A percentile compares a stretch with the other conserved stretches of the same genome.
Evolutionary conservation across 129 eudicot genomes (phyloP).

Genomic region (Flaveria brownii): DNA sequence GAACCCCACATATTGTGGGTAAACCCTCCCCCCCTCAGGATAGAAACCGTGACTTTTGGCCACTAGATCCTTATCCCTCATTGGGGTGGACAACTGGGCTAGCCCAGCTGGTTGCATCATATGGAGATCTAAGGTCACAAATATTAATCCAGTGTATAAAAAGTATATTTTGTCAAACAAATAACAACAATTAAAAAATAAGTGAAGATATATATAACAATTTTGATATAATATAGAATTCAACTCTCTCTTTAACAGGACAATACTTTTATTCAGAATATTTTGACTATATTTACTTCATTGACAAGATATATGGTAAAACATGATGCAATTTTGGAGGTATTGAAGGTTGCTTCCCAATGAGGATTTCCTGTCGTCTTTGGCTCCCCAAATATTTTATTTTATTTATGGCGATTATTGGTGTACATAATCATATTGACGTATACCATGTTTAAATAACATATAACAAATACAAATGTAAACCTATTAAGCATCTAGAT

Average conservation of each 20-base stretch:
- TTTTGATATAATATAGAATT: not conserved
- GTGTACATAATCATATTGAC: not conserved
- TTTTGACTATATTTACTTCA: not conserved
- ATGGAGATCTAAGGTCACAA: not conserved
- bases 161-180: not conserved
- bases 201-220: not conserved
- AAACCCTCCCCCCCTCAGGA: no score
- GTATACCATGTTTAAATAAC: not conserved
- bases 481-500: not conserved
- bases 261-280: not conserved
- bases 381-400: slow-evolving; percentile 2
- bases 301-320: slow-evolving; percentile 24
- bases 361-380: slow-evolving; percentile 24
- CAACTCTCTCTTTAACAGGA: not conserved
- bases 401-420: not conserved
- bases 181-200: not conserved
- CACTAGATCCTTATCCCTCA: no score
- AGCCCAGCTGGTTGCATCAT: no score
- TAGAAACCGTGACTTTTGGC: no score
- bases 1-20: no score
- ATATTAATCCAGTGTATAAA: not conserved
- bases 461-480: not conserved
- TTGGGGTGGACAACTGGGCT: no score
- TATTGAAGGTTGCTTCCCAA: slow-evolving; percentile 29
- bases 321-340: slow-evolving; percentile 29